Evolutionary conservation across 2,329 filamentous ascomycete genomes (phyloP), one percentile per base, ranked within the genome.

Genomic region (Diaporthe citrichinensis): DNA sequence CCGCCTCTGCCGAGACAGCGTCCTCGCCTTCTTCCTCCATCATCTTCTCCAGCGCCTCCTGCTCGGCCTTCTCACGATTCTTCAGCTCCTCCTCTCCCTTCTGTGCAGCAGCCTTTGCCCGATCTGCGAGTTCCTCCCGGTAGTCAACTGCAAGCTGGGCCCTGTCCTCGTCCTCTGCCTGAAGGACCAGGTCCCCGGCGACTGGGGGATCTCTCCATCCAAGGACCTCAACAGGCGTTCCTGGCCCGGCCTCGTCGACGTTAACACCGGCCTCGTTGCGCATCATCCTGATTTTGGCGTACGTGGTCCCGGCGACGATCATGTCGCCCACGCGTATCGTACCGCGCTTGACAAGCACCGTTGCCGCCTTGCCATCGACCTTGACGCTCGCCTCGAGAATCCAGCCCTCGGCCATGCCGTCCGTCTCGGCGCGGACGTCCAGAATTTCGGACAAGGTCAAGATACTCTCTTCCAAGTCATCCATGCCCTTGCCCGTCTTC

Each of bases 301-400:
- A 98, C 0, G 95, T 95, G 57, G 91, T 92, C 34, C 97, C 97
- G 1, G 97, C 97, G 14, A 98, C 95, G 71, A 99, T 91, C 74
- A 94, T 89, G 82, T 97, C 94, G 25, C 97, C 97, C 0, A 90
- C 88, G 9, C 92, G 91, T 55, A 99, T 88, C 0, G 96, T 98
- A 67, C 97, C 97, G 75, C 95, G 92, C 79, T 95, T 94, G 72
- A 99, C 92, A 8, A 99, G 92, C 1, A 98, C 90, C 0, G 97
- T 98, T 6, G 97, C 97, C 14, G 94, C 93, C 79, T 94, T 94
- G 53, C 97, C 97, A 53, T 92, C 90, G 25, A 91, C 90, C 85
- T 98, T 98, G 23, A 97, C 94, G 73, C 94, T 95, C 55, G 95
- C 95, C 86, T 99, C 97, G 8, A 99, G 90, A 25, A 99, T 90